Base-by-base conservation (phyloP, 768 basidiomycete genomes). In the Leccinellum luteum region DNA sequence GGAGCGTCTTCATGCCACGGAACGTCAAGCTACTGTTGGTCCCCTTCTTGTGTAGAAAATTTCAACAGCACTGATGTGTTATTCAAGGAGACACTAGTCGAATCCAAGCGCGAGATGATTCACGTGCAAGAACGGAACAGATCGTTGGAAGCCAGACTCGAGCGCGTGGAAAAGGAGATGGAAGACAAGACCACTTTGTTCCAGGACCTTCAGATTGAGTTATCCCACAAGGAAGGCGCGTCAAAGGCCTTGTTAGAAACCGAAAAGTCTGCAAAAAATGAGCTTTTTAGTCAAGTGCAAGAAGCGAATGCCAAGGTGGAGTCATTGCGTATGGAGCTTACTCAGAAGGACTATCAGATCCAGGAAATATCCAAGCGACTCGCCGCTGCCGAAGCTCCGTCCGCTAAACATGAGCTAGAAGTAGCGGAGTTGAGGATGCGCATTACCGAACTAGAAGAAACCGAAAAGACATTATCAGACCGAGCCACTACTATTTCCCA, bases 371-470 rank as follows among this genome's bases (percentile, higher is more conserved):
- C 56, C 9, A 61, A 60, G 43, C 69, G 61, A 52, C 58, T 72
- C 19, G 49, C 64, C 44, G 52, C 58, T 28, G 64, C 60, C 45
- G 70, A 73, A 52, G 52, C 56, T 3, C 61, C 66, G 9, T 58
- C 61, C 25, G 35, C 60, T 23, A 68, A 70, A 59, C 65, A 66
- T 28, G 69, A 67, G 28, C 66, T 67, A 56, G 76, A 77, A 43
- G 58, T 62, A 34, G 63, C 50, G 17, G 44, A 38, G 4, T 44
- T 66, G 52, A 60, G 63, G 30, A 47, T 17, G 21, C 73, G 69
- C 50, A 48, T 72, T 21, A 13, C 49, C 35, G 63, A 73, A 56
- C 50, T 73, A 41, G 64, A 74, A 66, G 65, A 60, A 61, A 31
- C 62, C 59, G 57, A 73, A 67, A 59, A 57, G 68, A 55, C 65